Evolutionary conservation across 306 rosid genomes (phyloP), one percentile per base, ranked within the genome.

Genomic region (Rosa rugosa): DNA sequence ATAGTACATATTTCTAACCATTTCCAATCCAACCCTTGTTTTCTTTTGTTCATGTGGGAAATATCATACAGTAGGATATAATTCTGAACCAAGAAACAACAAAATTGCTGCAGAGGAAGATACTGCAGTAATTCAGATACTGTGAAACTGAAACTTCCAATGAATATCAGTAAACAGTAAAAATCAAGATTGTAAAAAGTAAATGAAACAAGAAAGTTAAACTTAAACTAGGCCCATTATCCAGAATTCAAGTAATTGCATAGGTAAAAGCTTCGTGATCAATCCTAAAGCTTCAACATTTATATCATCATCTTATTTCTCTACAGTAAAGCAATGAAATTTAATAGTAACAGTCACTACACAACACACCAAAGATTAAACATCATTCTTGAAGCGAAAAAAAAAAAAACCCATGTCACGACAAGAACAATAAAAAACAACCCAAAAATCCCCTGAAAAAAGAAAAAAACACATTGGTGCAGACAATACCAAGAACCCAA

Each of bases 211-310:
- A 42, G 36, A 47, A 56, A 51, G 44, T 60, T 11, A 60, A 31
- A 31, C 36, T 31, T 2, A 31, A 5, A 45, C 80, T 47, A 41
- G 56, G 41, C 66, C 69, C 13, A 27, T 65, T 11, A 23, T 44
- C 68, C n/a, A 54, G 63, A 54, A 49, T 36, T 42, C 72, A 84
- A 70, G 60, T 71, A 81, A 18, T 64, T 40, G 38, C 47, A 49
- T 79, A 63, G 77, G 54, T 46, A 16, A 8, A 71, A 42, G 69
- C 40, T 14, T 11, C 64, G 42, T 51, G 53, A 74, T 59, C 27
- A 76, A 66, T 67, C 54, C 69, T 77, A 56, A 68, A 47, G 66
- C 69, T 63, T 74, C 69, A 83, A 78, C 38, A 69, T 38, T 57
- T 6, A 82, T 41, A 75, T 69, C 47, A 54, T 23, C 4, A 49